phyloP scores from a whole-genome alignment of 441 rosid genomes.

The Melastoma candidum region DNA sequence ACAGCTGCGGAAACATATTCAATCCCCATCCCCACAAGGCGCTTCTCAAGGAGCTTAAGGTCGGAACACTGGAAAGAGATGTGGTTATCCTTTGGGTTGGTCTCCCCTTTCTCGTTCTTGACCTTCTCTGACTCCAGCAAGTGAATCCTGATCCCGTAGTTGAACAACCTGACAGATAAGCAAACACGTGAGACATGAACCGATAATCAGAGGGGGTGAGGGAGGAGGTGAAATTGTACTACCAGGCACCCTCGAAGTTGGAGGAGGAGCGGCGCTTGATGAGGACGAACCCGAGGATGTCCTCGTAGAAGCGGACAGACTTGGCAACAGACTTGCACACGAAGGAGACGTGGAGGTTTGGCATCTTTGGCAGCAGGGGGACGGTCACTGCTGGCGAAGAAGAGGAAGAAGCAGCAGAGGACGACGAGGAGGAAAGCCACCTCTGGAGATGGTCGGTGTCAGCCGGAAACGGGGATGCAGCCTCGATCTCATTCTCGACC shows the following conservation, averaged over 20 bases:
- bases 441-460: too few species aligned
- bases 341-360: slow-evolving; percentile 5
- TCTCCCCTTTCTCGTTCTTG: slow-evolving; percentile 10
- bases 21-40: slow-evolving; percentile 10
- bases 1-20: slow-evolving; percentile 15
- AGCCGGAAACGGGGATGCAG: too few species aligned
- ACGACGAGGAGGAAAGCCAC: too few species aligned
- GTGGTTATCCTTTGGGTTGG: slow-evolving; percentile 20
- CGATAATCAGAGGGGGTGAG: too few species aligned
- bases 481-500: too few species aligned
- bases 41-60: slow-evolving; percentile 4
- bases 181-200: too few species aligned
- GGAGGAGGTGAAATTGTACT: not conserved
- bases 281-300: slow-evolving; percentile 11
- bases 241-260: slow-evolving; percentile 18
- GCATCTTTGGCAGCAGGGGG: too few species aligned
- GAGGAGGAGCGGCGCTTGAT: slow-evolving; percentile 10
- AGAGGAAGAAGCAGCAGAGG: too few species aligned
- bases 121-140: slow-evolving; percentile 13
- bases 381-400: too few species aligned
- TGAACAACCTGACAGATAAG: slow-evolving; percentile 12
- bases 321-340: slow-evolving; percentile 6
- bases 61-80: slow-evolving; percentile 17
- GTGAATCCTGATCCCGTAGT: slow-evolving; percentile 18
- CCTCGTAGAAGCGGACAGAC: slow-evolving; percentile 9